Evolutionary conservation across 2,329 filamentous ascomycete genomes (phyloP).

Genomic region (Phialophora expanda): DNA sequence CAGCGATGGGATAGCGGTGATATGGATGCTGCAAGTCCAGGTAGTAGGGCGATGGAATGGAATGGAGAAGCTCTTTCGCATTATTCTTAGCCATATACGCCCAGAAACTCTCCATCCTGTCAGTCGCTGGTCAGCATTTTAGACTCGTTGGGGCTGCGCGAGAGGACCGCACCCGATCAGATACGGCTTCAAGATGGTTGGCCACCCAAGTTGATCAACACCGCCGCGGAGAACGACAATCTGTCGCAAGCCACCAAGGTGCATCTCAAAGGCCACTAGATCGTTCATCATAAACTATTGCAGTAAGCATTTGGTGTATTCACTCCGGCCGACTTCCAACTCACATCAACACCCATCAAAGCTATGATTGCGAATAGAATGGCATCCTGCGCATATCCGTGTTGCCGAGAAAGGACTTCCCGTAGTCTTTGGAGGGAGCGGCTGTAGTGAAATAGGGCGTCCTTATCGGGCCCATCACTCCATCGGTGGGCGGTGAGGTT

Average conservation of each 20-base stretch:
- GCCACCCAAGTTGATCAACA: conserved; percentile 26
- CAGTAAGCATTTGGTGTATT: neutral
- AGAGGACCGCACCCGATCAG: conserved; percentile 16
- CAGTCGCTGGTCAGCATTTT: neutral
- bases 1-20: conserved; percentile 2
- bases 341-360: conserved; percentile 28
- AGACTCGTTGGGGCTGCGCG: neutral
- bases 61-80: neutral
- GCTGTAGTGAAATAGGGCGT: conserved; percentile 22
- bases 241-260: conserved; percentile 20
- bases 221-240: conserved; percentile 24
- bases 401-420: neutral
- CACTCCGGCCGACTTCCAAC: neutral
- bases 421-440: conserved; percentile 9
- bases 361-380: conserved; percentile 27
- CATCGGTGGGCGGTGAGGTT: conserved; percentile 10
- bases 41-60: neutral
- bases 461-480: conserved; percentile 11
- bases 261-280: conserved; percentile 18
- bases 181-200: conserved; percentile 18
- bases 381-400: conserved; percentile 14
- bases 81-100: conserved; percentile 17
- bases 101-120: conserved; percentile 26
- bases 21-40: conserved; percentile 3
- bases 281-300: conserved; percentile 24